Percentiles rank a stretch among this genome's conserved stretches.
Evolutionary conservation across 305 asterid genomes (phyloP).

Genomic region (Fraxinus albicans): DNA sequence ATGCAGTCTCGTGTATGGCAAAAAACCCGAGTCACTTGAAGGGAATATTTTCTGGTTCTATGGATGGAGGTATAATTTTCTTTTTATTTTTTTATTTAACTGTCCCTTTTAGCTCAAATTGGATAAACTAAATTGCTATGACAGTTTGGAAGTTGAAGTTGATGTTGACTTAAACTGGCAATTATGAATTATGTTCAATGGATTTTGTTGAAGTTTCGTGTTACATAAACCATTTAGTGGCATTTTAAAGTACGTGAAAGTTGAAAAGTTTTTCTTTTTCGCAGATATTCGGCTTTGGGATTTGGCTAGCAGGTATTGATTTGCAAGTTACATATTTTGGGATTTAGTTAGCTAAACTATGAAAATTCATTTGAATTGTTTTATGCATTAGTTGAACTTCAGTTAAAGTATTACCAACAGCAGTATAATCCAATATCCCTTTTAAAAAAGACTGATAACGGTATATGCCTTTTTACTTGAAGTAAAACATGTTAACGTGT

Average conservation of each 20-base stretch:
- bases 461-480: not conserved
- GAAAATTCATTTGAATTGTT: not conserved
- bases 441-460: not conserved
- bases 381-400: not conserved
- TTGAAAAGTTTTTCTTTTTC: conserved; percentile 9
- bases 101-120: not conserved
- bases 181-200: not conserved
- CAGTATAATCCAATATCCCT: not conserved
- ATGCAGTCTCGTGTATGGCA: conserved; percentile 85
- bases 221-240: conserved; percentile 10
- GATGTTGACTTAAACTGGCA: not conserved
- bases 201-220: not conserved
- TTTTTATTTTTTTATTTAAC: not conserved
- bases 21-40: conserved; percentile 76
- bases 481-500: not conserved
- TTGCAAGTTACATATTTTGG: conserved; percentile 56
- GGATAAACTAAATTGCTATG: not conserved
- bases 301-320: conserved; percentile 71
- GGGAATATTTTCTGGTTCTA: conserved; percentile 85
- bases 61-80: conserved; percentile 75
- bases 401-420: not conserved
- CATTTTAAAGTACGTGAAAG: conserved; percentile 6
- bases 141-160: not conserved
- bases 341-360: conserved; percentile 45
- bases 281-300: conserved; percentile 99